Conservation (phyloP, 345 rosid species). For the Citropsis articulata region DNA sequence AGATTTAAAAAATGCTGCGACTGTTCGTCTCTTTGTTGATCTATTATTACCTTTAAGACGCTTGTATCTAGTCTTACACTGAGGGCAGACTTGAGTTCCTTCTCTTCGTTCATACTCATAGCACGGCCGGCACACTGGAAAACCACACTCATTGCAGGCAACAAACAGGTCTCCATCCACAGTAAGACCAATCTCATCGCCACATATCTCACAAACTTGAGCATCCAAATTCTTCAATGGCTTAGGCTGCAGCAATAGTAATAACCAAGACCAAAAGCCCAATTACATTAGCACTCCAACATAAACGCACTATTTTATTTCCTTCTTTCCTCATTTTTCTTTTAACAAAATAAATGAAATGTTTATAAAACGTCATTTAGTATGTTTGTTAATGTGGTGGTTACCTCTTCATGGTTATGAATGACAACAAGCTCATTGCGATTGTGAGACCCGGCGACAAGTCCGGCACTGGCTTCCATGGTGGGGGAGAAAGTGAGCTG, state of each 20-base stretch:
- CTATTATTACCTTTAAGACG: slow-evolving; percentile 72
- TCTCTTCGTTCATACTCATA: slow-evolving; percentile 96
- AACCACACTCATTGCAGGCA: slow-evolving; percentile 97
- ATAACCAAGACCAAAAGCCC: not conserved
- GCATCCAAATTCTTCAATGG: slow-evolving; percentile 87
- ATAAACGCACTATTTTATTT: not conserved
- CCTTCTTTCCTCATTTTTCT: too few species aligned
- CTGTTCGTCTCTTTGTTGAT: not conserved
- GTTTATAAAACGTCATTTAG: too few species aligned
- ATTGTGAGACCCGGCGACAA: slow-evolving; percentile 97
- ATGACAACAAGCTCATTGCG: slow-evolving; percentile 98
- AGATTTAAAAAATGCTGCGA: not conserved
- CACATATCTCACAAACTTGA: slow-evolving; percentile 93
- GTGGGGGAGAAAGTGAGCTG: slow-evolving; percentile 6
- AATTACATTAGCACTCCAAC: not conserved
- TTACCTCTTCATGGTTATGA: slow-evolving; percentile 95
- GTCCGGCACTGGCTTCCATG: slow-evolving; percentile 99
- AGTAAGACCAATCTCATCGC: slow-evolving; percentile 75
- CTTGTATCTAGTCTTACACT: slow-evolving; percentile 92
- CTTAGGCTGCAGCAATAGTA: slow-evolving; percentile 55
- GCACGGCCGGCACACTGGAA: slow-evolving; percentile 94
- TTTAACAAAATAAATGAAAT: not conserved
- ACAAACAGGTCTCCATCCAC: slow-evolving; percentile 93
- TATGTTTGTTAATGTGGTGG: not conserved
- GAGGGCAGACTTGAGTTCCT: slow-evolving; percentile 89